Conservation (phyloP, 345 rosid genomes). For the Populus pruinosa region DNA sequence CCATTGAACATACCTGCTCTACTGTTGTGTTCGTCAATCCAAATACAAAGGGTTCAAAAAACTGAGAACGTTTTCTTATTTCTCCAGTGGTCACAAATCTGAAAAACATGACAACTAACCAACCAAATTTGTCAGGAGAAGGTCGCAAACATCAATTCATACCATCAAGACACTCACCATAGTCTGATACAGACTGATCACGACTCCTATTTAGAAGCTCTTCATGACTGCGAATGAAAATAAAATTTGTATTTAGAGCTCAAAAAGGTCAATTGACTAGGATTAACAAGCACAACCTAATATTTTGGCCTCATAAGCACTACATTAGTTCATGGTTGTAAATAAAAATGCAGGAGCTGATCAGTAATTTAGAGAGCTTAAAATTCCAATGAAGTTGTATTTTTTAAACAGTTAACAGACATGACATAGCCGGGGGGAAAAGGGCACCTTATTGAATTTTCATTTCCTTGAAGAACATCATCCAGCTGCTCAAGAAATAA, state of each 20-base stretch:
- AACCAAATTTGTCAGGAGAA: constrained; percentile 42
- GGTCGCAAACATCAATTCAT: constrained; percentile 7
- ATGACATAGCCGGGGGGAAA: neutral
- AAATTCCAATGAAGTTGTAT: neutral
- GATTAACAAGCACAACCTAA: neutral
- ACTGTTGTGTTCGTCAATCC: constrained; percentile 83
- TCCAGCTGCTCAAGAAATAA: constrained; percentile 94
- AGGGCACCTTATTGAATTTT: constrained; percentile 66
- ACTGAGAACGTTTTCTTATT: constrained; percentile 76
- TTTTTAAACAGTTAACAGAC: neutral
- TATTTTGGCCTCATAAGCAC: neutral
- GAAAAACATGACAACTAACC: constrained; percentile 97
- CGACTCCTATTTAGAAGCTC: constrained; percentile 79
- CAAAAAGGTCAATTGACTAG: constrained; percentile 10
- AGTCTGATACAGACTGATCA: constrained; percentile 89
- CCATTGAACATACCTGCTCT: constrained; percentile 72
- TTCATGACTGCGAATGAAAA: constrained; percentile 51
- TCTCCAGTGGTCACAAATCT: constrained; percentile 98
- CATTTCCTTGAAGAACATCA: constrained; percentile 73
- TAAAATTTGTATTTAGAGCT: neutral
- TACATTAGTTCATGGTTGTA: neutral
- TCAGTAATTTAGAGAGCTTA: neutral
- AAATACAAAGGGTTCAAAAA: constrained; percentile 84
- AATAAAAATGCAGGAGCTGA: neutral
- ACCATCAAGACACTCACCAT: constrained; percentile 53